These are phyloP conservation scores for Bretziella fagacearum DNA, from an alignment of 2,329 filamentous ascomycete genomes.

Conservation along the genomic window DNA sequence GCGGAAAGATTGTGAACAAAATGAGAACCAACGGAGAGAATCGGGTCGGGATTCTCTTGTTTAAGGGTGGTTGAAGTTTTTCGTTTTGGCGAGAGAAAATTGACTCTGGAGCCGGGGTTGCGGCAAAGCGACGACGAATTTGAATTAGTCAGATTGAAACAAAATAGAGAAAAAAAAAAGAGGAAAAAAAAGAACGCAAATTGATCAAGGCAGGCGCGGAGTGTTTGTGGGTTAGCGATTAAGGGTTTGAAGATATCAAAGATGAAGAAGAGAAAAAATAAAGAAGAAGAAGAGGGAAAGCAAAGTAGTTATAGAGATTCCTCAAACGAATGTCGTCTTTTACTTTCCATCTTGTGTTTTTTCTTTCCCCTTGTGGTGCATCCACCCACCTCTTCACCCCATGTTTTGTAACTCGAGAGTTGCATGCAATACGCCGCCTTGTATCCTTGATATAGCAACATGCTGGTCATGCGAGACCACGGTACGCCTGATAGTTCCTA, in stretches of 20 bases:
- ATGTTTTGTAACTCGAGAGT: not conserved
- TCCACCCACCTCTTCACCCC: not conserved
- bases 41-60: not conserved
- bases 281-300: not conserved
- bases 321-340: not conserved
- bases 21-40: not conserved
- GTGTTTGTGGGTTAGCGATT: not conserved
- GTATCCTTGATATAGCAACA: no score
- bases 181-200: no score
- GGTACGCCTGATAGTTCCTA: no score
- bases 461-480: no score
- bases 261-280: not conserved
- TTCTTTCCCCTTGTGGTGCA: not conserved
- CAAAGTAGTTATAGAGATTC: not conserved
- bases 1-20: not conserved
- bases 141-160: constrained; percentile 3
- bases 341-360: not conserved
- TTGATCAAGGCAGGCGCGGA: no score
- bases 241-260: not conserved
- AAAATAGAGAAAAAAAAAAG: not conserved
- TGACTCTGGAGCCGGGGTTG: not conserved
- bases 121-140: not conserved
- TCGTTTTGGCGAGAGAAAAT: not conserved
- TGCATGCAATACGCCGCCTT: no score
- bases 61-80: not conserved